A percentile compares a stretch with the other conserved stretches of the same genome.
Evolutionary conservation across 1,284 basidiomycete species (phyloP).

Genomic region (Tilletiaria anomala): DNA sequence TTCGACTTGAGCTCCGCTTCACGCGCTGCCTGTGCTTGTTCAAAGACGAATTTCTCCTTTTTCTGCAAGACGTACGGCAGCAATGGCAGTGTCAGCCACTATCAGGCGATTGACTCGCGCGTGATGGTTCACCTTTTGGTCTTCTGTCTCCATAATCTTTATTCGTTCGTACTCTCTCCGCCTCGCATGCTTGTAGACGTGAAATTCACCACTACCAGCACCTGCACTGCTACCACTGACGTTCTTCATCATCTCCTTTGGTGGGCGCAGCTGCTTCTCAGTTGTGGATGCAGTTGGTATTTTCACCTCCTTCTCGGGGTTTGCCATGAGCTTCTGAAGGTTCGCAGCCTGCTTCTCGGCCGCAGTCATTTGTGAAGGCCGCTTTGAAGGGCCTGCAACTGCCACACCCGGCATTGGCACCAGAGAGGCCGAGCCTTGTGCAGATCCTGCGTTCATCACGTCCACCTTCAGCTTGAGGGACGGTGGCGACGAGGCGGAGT

Average conservation of each 20-base stretch:
- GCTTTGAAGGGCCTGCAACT: background rate
- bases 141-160: constrained; percentile 71
- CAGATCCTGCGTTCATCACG: background rate
- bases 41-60: constrained; percentile 5
- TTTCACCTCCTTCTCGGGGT: constrained; percentile 20
- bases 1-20: background rate
- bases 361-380: constrained; percentile 11
- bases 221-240: constrained; percentile 36
- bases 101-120: background rate
- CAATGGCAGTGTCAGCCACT: background rate
- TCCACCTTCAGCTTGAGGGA: background rate
- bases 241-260: constrained; percentile 63
- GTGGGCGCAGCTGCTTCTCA: constrained; percentile 19
- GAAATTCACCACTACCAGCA: constrained; percentile 43
- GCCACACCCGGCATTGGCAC: background rate
- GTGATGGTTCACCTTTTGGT: constrained; percentile 51
- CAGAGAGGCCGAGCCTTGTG: too few relatives aligned
- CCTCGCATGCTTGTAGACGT: constrained; percentile 92
- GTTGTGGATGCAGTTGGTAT: constrained; percentile 10
- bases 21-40: background rate
- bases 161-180: constrained; percentile 88
- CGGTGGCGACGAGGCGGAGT: background rate
- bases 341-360: constrained; percentile 26
- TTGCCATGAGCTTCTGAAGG: constrained; percentile 23
- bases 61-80: constrained; percentile 5